A percentile compares a stretch with the other conserved stretches of the same genome.
These are phyloP conservation scores for Berberis vulgaris DNA, from an alignment of 164 flowering plant species.

Conservation along the genomic window DNA sequence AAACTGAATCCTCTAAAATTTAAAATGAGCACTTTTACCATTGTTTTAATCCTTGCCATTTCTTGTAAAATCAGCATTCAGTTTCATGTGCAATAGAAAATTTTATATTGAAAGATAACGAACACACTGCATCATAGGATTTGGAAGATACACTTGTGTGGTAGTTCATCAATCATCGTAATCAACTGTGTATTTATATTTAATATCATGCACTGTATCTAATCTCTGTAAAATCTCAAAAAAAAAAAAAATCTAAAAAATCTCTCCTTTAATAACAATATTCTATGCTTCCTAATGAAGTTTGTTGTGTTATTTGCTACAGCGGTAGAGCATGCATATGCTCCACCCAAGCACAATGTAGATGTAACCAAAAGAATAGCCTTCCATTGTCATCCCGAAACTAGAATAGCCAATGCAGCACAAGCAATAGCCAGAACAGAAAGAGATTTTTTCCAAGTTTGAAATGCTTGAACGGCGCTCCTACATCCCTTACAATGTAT, in stretches of 20 bases:
- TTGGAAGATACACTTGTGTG: too few species aligned
- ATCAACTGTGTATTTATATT: too few species aligned
- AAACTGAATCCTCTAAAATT: too few species aligned
- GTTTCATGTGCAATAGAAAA: too few species aligned
- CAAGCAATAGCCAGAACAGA: conserved; percentile 39
- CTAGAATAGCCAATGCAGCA: conserved; percentile 58
- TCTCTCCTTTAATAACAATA: conserved; percentile 27
- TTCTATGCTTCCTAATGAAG: conserved; percentile 79
- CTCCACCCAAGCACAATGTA: conserved; percentile 46
- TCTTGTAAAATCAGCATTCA: too few species aligned
- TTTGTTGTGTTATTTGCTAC: conserved; percentile 74
- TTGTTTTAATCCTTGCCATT: too few species aligned
- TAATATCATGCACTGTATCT: too few species aligned
- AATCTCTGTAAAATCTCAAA: background rate
- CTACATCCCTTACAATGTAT: conserved; percentile 84
- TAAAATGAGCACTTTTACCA: too few species aligned
- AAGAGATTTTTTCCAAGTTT: conserved; percentile 55
- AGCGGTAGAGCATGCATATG: conserved; percentile 50
- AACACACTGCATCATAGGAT: too few species aligned
- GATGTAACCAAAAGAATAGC: conserved; percentile 39
- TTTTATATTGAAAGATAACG: too few species aligned
- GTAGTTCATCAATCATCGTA: too few species aligned
- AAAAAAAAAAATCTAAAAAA: background rate
- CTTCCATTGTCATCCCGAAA: conserved; percentile 78
- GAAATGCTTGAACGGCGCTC: conserved; percentile 42